These are phyloP conservation scores for Phallus indusiatus DNA, from an alignment of 768 basidiomycete genomes.

Conservation along the genomic window DNA sequence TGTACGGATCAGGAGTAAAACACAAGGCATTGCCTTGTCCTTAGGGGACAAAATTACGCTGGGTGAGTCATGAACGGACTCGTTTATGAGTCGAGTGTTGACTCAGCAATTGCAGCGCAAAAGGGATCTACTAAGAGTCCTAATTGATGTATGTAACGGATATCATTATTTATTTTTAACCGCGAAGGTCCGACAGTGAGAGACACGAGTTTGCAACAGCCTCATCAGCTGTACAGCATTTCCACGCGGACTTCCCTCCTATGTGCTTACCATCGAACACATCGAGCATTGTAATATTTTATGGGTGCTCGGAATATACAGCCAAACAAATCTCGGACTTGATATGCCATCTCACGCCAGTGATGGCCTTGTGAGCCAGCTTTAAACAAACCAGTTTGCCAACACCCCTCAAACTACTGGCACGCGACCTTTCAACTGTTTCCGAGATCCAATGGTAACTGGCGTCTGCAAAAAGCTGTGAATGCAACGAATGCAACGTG, in stretches of 20 bases:
- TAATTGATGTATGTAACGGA: neutral
- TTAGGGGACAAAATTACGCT: slow-evolving; percentile 83
- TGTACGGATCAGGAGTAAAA: slow-evolving; percentile 93
- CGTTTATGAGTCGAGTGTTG: neutral
- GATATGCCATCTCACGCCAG: neutral
- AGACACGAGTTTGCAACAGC: too few species aligned
- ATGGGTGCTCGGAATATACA: neutral
- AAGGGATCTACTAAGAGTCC: slow-evolving; percentile 10
- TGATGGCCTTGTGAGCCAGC: neutral
- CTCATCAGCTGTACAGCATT: neutral
- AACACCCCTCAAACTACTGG: too few species aligned
- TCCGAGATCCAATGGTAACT: too few species aligned
- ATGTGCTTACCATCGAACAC: neutral
- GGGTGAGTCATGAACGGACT: slow-evolving; percentile 25
- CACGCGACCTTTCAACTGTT: too few species aligned
- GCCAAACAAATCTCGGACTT: neutral
- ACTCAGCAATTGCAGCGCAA: slow-evolving; percentile 8
- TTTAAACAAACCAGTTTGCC: neutral
- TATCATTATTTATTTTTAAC: too few species aligned
- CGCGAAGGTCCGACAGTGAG: too few species aligned
- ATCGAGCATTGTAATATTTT: neutral
- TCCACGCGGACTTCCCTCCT: neutral
- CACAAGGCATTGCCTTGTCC: slow-evolving; percentile 92
- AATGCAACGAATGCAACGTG: too few species aligned
- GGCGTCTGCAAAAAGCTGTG: too few species aligned